phyloP scores from a whole-genome alignment of 192 early-diverging fungal genomes.

The Thamnidium elegans region DNA sequence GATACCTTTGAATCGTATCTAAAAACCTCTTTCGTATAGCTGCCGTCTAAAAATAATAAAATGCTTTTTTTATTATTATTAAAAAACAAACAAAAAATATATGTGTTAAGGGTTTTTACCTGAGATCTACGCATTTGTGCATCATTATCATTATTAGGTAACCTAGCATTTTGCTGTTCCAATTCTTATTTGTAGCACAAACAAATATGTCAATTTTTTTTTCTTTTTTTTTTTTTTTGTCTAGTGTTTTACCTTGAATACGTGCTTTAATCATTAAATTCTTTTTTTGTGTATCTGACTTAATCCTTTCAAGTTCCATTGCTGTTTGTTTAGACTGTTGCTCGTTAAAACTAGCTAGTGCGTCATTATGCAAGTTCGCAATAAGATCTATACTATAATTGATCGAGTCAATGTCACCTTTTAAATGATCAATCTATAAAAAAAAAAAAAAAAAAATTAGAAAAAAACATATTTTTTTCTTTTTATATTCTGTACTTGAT shows the following conservation, averaged over 20 bases:
- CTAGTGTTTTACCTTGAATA: conserved; percentile 46
- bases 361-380: conserved; percentile 8
- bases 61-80: neutral
- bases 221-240: conserved; percentile 1
- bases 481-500: conserved; percentile 13
- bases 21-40: conserved; percentile 56
- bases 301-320: conserved; percentile 21
- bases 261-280: conserved; percentile 43
- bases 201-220: neutral
- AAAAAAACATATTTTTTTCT: neutral
- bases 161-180: conserved; percentile 6
- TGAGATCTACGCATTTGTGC: conserved; percentile 19
- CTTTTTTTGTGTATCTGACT: conserved; percentile 23
- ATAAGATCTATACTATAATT: conserved; percentile 17
- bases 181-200: conserved; percentile 3
- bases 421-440: conserved; percentile 20
- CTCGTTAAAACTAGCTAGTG: conserved; percentile 20
- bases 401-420: conserved; percentile 15
- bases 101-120: neutral
- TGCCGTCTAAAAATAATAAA: neutral
- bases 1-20: conserved; percentile 68
- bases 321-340: conserved; percentile 9
- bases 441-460: neutral
- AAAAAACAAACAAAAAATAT: neutral
- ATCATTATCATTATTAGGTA: conserved; percentile 15